Conservation (phyloP, 2,329 filamentous ascomycete genomes). For the Fusarium sp. region DNA sequence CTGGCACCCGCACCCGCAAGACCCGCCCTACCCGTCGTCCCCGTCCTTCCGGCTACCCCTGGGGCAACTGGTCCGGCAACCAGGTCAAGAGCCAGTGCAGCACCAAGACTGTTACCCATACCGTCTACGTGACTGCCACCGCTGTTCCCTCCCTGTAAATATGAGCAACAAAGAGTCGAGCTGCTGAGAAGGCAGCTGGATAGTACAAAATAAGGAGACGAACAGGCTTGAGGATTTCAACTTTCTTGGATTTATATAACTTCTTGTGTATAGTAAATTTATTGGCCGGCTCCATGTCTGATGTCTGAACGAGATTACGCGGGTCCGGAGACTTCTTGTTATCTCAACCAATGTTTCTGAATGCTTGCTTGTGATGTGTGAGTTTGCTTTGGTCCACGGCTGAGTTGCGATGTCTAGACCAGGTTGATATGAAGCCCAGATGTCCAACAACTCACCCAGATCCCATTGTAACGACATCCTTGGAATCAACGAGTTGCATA, state of each 20-base stretch:
- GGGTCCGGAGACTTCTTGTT: neutral
- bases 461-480: neutral
- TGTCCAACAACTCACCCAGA: neutral
- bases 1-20: constrained; percentile 20
- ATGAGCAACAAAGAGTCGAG: neutral
- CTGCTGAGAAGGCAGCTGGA: neutral
- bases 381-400: neutral
- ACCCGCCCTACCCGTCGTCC: constrained; percentile 27
- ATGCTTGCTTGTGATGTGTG: neutral
- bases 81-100: constrained; percentile 21
- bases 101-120: constrained; percentile 34
- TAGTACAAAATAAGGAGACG: neutral
- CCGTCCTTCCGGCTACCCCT: constrained; percentile 17
- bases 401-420: neutral
- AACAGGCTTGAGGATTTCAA: neutral
- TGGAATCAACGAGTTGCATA: neutral
- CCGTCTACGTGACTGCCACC: constrained; percentile 42
- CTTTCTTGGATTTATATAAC: constrained; percentile 7
- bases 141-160: constrained; percentile 5
- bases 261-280: constrained; percentile 27
- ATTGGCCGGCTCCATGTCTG: neutral
- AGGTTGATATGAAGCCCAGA: neutral
- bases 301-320: constrained; percentile 16
- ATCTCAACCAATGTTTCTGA: neutral
- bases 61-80: constrained; percentile 5